phyloP scores from a whole-genome alignment of 2,329 filamentous ascomycete genomes.

The Colletotrichum brevisporum region DNA sequence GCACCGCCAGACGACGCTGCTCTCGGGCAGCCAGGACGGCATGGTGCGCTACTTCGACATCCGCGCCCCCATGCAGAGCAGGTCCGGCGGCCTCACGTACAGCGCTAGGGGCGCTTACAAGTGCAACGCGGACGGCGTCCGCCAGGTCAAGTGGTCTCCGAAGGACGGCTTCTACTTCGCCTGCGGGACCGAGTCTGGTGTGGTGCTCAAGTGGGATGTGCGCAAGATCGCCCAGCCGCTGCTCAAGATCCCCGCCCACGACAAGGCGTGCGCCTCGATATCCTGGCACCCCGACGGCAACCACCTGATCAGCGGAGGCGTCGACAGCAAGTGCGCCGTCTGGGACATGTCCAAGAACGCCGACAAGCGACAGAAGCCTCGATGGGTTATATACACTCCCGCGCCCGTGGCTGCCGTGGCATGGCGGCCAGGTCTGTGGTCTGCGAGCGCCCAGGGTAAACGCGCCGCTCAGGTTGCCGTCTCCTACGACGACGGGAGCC shows the following conservation, averaged over 20 bases:
- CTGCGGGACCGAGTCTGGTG: conserved; percentile 74
- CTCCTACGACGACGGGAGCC: conserved; percentile 70
- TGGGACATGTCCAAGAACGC: conserved; percentile 75
- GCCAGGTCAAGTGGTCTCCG: conserved; percentile 76
- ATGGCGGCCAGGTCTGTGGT: conserved; percentile 77
- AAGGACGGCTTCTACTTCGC: conserved; percentile 73
- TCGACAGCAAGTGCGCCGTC: conserved; percentile 73
- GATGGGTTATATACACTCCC: conserved; percentile 72
- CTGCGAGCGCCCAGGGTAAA: conserved; percentile 72
- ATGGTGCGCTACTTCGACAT: conserved; percentile 74
- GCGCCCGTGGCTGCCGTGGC: conserved; percentile 71
- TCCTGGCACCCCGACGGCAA: conserved; percentile 78
- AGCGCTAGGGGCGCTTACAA: conserved; percentile 58
- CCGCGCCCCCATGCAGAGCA: conserved; percentile 61
- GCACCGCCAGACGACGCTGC: conserved; percentile 68
- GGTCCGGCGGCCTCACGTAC: conserved; percentile 65
- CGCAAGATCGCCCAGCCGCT: conserved; percentile 67
- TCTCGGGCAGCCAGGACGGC: conserved; percentile 76
- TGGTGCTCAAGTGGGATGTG: conserved; percentile 75
- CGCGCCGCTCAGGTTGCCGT: conserved; percentile 74
- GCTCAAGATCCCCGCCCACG: conserved; percentile 73
- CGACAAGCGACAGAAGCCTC: conserved; percentile 75
- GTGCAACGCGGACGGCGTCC: conserved; percentile 69
- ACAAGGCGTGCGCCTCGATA: conserved; percentile 71
- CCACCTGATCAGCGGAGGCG: conserved; percentile 75